Conservation (phyloP, 345 rosid genomes). For the Euphorbia lathyris region DNA sequence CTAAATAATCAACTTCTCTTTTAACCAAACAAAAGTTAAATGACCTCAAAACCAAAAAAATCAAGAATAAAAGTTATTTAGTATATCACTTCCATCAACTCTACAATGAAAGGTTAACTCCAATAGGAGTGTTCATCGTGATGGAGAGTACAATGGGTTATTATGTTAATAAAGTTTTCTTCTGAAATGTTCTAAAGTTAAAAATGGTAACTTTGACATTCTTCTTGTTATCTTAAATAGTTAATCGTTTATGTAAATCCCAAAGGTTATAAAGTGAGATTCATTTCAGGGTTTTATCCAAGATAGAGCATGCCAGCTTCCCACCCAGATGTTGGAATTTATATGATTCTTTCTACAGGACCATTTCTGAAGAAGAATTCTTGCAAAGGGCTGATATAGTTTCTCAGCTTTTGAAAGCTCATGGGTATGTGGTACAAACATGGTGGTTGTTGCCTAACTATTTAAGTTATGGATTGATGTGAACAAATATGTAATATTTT, state of each 20-base stretch:
- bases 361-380: conserved; percentile 79
- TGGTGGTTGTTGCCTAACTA: not conserved
- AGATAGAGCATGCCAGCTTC: conserved; percentile 43
- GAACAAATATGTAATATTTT: not conserved
- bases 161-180: too few relatives aligned
- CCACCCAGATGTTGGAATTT: conserved; percentile 99
- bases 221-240: not conserved
- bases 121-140: too few relatives aligned
- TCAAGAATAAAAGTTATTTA: too few relatives aligned
- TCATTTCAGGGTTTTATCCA: conserved; percentile 34
- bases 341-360: conserved; percentile 92
- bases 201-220: not conserved
- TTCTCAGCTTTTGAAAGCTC: conserved; percentile 54
- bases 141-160: too few relatives aligned
- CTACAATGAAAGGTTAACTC: too few relatives aligned
- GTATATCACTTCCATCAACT: too few relatives aligned
- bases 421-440: conserved; percentile 65
- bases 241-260: not conserved
- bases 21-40: too few relatives aligned
- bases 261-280: not conserved
- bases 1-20: too few relatives aligned
- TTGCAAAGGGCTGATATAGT: conserved; percentile 60
- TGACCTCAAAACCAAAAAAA: too few relatives aligned
- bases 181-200: not conserved
- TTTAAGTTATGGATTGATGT: not conserved